Evolutionary conservation across 2,329 filamentous ascomycete species (phyloP).

Genomic region (Helotiales sp.): DNA sequence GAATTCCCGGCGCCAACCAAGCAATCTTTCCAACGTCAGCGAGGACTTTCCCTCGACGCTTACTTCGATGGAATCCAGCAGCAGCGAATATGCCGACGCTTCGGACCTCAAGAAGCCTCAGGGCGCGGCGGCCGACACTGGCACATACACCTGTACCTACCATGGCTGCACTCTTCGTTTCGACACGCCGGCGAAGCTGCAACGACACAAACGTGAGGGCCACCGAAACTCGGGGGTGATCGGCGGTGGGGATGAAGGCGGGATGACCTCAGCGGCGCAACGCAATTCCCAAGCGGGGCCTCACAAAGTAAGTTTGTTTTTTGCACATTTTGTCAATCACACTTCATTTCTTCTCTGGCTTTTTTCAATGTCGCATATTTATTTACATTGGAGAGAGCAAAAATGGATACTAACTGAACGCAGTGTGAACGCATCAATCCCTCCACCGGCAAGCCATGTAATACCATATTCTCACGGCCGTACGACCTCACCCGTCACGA

Average conservation of each 20-base stretch:
- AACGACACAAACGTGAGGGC: slow-evolving; percentile 94
- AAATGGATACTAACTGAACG: background rate
- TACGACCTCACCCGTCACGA: slow-evolving; percentile 97
- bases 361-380: too few species aligned
- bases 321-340: background rate
- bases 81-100: slow-evolving; percentile 45
- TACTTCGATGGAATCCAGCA: slow-evolving; percentile 48
- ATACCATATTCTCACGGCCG: slow-evolving; percentile 89
- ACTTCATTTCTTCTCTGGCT: too few species aligned
- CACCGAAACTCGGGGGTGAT: slow-evolving; percentile 75
- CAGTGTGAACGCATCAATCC: slow-evolving; percentile 88
- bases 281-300: slow-evolving; percentile 90
- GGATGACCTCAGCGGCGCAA: slow-evolving; percentile 57
- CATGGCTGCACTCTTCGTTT: slow-evolving; percentile 89
- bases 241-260: slow-evolving; percentile 44
- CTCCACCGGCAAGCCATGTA: slow-evolving; percentile 92
- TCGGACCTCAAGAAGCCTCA: slow-evolving; percentile 54
- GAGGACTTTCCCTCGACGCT: slow-evolving; percentile 43
- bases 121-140: slow-evolving; percentile 73
- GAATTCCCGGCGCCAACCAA: slow-evolving; percentile 35
- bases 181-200: slow-evolving; percentile 81
- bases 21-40: slow-evolving; percentile 37
- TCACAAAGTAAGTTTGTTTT: slow-evolving; percentile 59
- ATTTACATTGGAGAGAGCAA: too few species aligned
- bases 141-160: slow-evolving; percentile 96